Base-by-base conservation (phyloP, 805 yeast species). In the Barnettozyma sp. region DNA sequence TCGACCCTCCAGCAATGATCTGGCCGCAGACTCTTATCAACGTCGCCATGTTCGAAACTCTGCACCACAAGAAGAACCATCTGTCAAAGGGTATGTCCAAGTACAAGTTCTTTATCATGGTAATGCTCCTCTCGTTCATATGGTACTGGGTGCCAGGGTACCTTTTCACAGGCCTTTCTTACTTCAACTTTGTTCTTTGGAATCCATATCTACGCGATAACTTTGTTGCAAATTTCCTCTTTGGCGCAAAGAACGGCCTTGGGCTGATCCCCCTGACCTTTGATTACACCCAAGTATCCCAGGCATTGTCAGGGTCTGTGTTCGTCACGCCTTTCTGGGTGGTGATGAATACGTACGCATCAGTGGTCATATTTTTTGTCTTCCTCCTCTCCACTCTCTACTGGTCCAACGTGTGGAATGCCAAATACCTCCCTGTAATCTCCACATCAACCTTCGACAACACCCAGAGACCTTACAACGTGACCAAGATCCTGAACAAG, bases 81-180 rank as follows among this genome's bases (percentile, higher is more conserved):
- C 5, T 14, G 67, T 43, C 73, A 21, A 64, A 73, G 47, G 82
- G 83, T 3, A 78, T 77, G 27, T 59, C 73, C 5, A 63, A 78
- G 36, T 68, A 65, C 45, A 59, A 54, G 36, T 70, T 75, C 44
- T 78, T 78, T 56, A 41, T 63, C 21, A 35, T 60, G 23, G 63
- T 63, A 2, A 62, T 73, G 35, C 33, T 46, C 12, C 53, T 57
- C n/a, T 53, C 67, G 17, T 76, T 77, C 45, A 42, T 67, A 4
- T 79, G 78, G 70, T 74, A 73, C 49, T 78, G 81, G 76, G 58
- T 81, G 44, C 85, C 86, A 4, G 81, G 78, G 37, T 78, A 64
- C 49, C 60, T 82, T 17, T 78, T 78, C 59, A 60, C 63, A 12
- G 84, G 76, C 2, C 63, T 81, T 38, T 66, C 77, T 1, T 70